Conservation (phyloP, 202 grass and related monocot species). For the Carex sylvatica region DNA sequence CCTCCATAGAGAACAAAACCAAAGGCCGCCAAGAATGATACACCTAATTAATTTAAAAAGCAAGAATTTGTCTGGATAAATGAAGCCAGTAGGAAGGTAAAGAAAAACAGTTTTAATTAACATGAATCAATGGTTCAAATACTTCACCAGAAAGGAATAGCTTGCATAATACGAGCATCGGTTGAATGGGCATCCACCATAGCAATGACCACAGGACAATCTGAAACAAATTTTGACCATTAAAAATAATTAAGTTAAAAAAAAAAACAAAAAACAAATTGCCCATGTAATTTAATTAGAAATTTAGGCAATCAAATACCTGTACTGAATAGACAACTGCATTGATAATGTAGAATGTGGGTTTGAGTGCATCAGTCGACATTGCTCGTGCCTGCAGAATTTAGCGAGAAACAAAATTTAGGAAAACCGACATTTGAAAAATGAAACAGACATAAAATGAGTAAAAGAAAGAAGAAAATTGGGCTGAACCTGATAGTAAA, state of each 20-base stretch:
- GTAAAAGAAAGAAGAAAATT: background rate
- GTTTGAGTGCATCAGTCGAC: constrained; percentile 51
- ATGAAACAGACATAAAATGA: background rate
- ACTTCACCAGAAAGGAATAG: constrained; percentile 54
- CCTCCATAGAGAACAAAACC: constrained; percentile 25
- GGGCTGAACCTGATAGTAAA: constrained; percentile 58
- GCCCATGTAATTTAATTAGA: background rate
- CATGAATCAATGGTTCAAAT: background rate
- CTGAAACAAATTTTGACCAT: constrained; percentile 15
- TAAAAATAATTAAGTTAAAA: background rate
- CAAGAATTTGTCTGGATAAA: background rate
- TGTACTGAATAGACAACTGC: constrained; percentile 46
- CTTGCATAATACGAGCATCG: constrained; percentile 41
- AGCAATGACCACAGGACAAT: constrained; percentile 9
- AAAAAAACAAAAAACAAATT: background rate
- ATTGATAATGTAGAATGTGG: constrained; percentile 51
- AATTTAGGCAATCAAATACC: constrained; percentile 10
- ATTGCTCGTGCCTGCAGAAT: constrained; percentile 46
- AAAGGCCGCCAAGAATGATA: constrained; percentile 21
- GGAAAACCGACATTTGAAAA: background rate
- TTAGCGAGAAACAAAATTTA: constrained; percentile 13
- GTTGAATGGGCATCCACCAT: constrained; percentile 30
- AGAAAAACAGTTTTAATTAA: background rate
- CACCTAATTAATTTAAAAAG: background rate
- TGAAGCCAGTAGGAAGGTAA: background rate